Evolutionary conservation across 257 asterid species (phyloP).

Genomic region (Ajuga chamaepitys): DNA sequence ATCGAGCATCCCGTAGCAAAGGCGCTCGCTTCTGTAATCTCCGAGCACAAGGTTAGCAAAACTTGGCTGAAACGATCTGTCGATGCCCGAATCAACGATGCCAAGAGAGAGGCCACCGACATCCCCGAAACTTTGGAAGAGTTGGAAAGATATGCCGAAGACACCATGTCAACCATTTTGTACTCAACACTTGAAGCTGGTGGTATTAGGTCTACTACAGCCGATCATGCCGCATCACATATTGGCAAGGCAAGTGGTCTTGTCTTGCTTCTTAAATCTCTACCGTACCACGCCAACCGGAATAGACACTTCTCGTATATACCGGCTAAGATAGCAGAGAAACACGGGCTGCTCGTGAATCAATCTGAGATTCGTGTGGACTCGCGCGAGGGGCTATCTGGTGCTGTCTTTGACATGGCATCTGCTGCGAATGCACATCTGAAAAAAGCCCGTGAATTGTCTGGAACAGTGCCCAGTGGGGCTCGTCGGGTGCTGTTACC

Average conservation of each 20-base stretch:
- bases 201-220: constrained; percentile 62
- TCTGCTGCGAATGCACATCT: constrained; percentile 80
- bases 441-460: constrained; percentile 71
- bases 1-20: constrained; percentile 91
- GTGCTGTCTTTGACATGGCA: constrained; percentile 84
- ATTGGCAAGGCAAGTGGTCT: constrained; percentile 95
- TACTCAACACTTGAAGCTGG: constrained; percentile 87
- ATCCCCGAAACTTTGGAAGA: constrained; percentile 56
- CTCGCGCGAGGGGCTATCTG: constrained; percentile 53
- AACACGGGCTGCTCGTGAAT: constrained; percentile 52
- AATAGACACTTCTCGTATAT: constrained; percentile 51
- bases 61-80: constrained; percentile 79
- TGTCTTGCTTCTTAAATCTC: constrained; percentile 65
- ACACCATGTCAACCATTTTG: constrained; percentile 69
- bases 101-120: constrained; percentile 54
- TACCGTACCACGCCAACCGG: constrained; percentile 73
- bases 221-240: constrained; percentile 97
- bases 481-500: constrained; percentile 74
- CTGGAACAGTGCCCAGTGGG: constrained; percentile 62
- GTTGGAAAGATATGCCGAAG: constrained; percentile 79
- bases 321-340: constrained; percentile 70
- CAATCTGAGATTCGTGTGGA: constrained; percentile 42
- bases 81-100: constrained; percentile 82
- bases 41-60: constrained; percentile 61
- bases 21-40: constrained; percentile 58